Percentiles rank a stretch among this genome's conserved stretches.
These are phyloP conservation scores for Gossypium anomalum DNA, from an alignment of 345 rosid genomes.

Conservation along the genomic window DNA sequence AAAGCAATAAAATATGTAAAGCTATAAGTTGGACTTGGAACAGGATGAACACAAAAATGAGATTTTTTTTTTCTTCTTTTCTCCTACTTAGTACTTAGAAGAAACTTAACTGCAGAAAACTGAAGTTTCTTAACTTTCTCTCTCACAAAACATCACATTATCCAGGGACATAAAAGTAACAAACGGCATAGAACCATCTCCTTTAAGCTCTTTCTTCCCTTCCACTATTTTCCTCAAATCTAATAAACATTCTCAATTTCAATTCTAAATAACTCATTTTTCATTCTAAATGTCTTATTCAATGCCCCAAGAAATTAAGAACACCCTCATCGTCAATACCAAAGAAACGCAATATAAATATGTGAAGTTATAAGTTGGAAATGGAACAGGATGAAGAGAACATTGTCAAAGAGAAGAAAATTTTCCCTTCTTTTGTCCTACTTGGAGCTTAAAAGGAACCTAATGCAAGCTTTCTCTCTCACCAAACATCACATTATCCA, in stretches of 20 bases:
- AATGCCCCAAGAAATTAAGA: background rate
- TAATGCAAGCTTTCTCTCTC: background rate
- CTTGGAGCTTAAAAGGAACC: no score
- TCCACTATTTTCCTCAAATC: background rate
- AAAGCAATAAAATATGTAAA: background rate
- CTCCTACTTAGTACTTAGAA: background rate
- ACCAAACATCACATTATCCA: background rate
- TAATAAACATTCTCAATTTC: background rate
- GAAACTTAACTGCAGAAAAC: background rate
- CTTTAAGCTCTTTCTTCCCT: background rate
- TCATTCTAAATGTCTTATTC: background rate
- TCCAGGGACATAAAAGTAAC: background rate
- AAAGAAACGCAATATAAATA: background rate
- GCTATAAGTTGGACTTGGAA: background rate
- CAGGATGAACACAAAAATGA: background rate
- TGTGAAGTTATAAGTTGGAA: background rate
- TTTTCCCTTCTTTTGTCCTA: no score
- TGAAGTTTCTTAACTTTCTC: background rate
- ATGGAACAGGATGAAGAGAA: no score
- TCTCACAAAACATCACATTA: background rate
- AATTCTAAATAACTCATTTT: background rate
- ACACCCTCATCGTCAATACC: background rate
- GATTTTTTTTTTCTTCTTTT: background rate
- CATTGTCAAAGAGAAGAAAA: no score
- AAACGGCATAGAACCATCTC: background rate